Evolutionary conservation across 2,329 filamentous ascomycete species (phyloP).

Genomic region (Fusarium anguioides): DNA sequence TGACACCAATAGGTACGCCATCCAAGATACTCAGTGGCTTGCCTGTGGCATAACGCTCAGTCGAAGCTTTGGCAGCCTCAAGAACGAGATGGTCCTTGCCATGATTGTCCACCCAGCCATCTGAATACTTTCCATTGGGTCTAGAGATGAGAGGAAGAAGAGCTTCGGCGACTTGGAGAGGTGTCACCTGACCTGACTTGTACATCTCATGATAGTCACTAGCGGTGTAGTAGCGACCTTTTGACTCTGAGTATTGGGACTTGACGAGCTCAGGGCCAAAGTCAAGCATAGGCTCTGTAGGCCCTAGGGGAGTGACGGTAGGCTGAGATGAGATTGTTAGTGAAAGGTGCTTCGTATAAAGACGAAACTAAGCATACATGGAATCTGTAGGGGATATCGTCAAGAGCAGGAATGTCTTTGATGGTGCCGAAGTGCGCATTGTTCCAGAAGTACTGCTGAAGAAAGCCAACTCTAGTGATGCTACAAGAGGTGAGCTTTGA

Average conservation of each 20-base stretch:
- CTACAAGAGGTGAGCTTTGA: slow-evolving; percentile 52
- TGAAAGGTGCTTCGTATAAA: not conserved
- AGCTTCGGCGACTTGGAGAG: slow-evolving; percentile 75
- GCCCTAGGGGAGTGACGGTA: slow-evolving; percentile 64
- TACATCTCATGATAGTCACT: slow-evolving; percentile 84
- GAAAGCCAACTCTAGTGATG: slow-evolving; percentile 66
- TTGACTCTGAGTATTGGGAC: slow-evolving; percentile 54
- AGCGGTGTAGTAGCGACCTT: slow-evolving; percentile 72
- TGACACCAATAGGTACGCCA: slow-evolving; percentile 84
- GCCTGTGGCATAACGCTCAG: slow-evolving; percentile 75
- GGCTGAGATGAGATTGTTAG: slow-evolving; percentile 58
- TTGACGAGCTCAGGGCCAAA: slow-evolving; percentile 56
- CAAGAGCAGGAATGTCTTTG: slow-evolving; percentile 59
- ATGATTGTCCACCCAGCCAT: slow-evolving; percentile 77
- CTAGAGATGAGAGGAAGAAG: slow-evolving; percentile 76
- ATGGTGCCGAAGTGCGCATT: slow-evolving; percentile 70
- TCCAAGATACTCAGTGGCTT: slow-evolving; percentile 76
- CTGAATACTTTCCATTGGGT: slow-evolving; percentile 70
- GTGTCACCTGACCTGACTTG: slow-evolving; percentile 75
- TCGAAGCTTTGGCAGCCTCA: slow-evolving; percentile 77
- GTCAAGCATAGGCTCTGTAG: slow-evolving; percentile 52
- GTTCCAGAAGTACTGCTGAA: slow-evolving; percentile 75
- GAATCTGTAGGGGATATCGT: slow-evolving; percentile 58
- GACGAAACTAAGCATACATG: slow-evolving; percentile 55
- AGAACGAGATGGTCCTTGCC: slow-evolving; percentile 67